phyloP scores from a whole-genome alignment of 257 asterid species.

The Jacaranda copaia region DNA sequence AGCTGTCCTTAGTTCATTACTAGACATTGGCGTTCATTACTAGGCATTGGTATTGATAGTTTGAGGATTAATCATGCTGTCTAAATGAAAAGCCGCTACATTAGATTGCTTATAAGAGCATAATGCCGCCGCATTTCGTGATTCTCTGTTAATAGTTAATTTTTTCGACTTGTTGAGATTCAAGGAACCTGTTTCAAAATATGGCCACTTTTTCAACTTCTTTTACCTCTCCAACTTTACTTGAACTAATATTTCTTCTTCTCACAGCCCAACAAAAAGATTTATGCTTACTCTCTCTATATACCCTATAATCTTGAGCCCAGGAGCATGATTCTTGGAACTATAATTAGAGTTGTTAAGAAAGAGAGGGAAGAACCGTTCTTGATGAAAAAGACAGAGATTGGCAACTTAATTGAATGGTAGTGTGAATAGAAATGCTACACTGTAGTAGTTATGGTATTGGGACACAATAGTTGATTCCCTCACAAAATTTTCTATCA shows the following conservation, averaged over 20 bases:
- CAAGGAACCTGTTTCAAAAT: background rate
- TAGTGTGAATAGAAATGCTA: slow-evolving; percentile 47
- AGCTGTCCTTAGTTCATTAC: too few species aligned
- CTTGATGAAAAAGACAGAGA: slow-evolving; percentile 52
- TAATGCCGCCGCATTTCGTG: too few species aligned
- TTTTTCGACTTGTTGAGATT: slow-evolving; percentile 10
- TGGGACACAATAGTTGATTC: too few species aligned
- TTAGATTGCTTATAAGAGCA: too few species aligned
- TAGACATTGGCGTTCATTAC: too few species aligned
- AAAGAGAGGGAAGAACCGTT: slow-evolving; percentile 46
- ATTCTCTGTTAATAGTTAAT: too few species aligned
- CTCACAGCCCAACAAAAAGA: slow-evolving; percentile 37
- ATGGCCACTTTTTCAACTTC: slow-evolving; percentile 51
- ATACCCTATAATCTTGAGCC: slow-evolving; percentile 14
- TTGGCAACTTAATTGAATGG: slow-evolving; percentile 45
- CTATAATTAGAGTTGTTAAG: slow-evolving; percentile 38
- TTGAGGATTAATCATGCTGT: too few species aligned
- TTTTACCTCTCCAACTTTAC: slow-evolving; percentile 39
- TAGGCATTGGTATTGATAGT: too few species aligned
- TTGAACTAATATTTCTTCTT: slow-evolving; percentile 44
- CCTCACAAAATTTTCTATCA: too few species aligned
- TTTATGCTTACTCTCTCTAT: slow-evolving; percentile 37
- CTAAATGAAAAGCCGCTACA: too few species aligned
- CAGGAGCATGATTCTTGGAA: slow-evolving; percentile 22
- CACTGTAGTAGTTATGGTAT: too few species aligned